These are phyloP conservation scores for Mrakia blollopis DNA, from an alignment of 768 basidiomycete species.

Conservation along the genomic window DNA sequence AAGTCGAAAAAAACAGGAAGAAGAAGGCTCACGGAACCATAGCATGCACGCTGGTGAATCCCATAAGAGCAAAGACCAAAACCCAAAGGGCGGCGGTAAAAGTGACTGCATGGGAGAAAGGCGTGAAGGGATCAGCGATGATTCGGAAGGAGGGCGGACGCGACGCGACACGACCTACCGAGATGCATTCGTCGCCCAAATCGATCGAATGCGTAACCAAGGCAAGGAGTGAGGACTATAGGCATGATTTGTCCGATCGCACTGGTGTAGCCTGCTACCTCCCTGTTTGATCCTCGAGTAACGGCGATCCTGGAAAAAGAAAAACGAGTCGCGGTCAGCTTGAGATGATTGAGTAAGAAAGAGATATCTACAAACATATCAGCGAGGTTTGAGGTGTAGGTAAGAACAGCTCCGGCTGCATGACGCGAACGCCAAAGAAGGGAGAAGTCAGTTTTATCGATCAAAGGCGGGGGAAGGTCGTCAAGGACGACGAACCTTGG, in stretches of 20 bases:
- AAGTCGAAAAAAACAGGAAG: neutral
- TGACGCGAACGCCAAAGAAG: neutral
- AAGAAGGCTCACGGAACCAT: slow-evolving; percentile 34
- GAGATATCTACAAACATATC: slow-evolving; percentile 30
- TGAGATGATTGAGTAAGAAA: too few relatives aligned
- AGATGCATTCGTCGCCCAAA: slow-evolving; percentile 41
- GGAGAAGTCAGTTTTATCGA: neutral
- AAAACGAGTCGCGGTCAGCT: too few relatives aligned
- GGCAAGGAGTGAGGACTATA: slow-evolving; percentile 41
- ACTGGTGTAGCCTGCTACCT: slow-evolving; percentile 43
- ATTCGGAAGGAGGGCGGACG: neutral
- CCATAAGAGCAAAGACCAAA: slow-evolving; percentile 41
- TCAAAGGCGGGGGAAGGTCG: neutral
- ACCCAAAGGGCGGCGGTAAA: slow-evolving; percentile 40
- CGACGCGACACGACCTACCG: neutral
- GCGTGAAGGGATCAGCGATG: slow-evolving; percentile 27
- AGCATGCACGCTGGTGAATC: slow-evolving; percentile 41
- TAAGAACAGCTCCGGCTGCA: slow-evolving; percentile 36
- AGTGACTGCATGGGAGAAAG: slow-evolving; percentile 14
- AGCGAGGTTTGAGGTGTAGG: slow-evolving; percentile 42
- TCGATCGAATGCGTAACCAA: slow-evolving; percentile 41
- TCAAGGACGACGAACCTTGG: slow-evolving; percentile 30
- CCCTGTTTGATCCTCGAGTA: slow-evolving; percentile 29
- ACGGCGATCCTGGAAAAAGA: neutral
- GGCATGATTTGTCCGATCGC: slow-evolving; percentile 41